These are phyloP conservation scores for Sindora glabra DNA, from an alignment of 306 rosid species.

Conservation along the genomic window DNA sequence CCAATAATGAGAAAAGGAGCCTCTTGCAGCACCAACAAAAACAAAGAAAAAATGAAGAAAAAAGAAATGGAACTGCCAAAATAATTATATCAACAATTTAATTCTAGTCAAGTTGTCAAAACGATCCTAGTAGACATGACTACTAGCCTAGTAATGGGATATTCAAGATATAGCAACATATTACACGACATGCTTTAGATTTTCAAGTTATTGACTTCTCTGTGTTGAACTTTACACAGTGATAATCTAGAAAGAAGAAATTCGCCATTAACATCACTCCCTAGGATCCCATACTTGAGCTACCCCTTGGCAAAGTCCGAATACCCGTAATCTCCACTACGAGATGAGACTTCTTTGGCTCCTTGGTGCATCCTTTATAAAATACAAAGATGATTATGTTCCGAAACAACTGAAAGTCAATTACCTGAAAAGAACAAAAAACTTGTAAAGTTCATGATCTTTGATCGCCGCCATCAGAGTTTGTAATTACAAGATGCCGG, in stretches of 20 bases:
- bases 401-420: no score
- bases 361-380: no score
- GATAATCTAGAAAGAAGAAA: neutral
- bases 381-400: neutral
- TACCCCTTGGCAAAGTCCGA: slow-evolving; percentile 3
- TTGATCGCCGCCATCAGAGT: no score
- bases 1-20: neutral
- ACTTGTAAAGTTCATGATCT: no score
- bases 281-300: slow-evolving; percentile 14
- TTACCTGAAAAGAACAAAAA: no score
- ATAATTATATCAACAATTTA: slow-evolving; percentile 17
- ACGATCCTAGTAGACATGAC: slow-evolving; percentile 19
- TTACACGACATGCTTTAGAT: slow-evolving; percentile 16
- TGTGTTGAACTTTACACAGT: neutral
- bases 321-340: slow-evolving; percentile 8
- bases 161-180: neutral
- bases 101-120: slow-evolving; percentile 17
- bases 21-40: neutral
- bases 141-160: slow-evolving; percentile 6
- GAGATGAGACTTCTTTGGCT: neutral
- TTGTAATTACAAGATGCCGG: slow-evolving; percentile 24
- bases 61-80: slow-evolving; percentile 14
- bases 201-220: slow-evolving; percentile 11
- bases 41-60: neutral
- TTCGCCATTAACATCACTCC: neutral